Conservation (phyloP, 2,329 filamentous ascomycete genomes). For the Ilyonectria destructans region DNA sequence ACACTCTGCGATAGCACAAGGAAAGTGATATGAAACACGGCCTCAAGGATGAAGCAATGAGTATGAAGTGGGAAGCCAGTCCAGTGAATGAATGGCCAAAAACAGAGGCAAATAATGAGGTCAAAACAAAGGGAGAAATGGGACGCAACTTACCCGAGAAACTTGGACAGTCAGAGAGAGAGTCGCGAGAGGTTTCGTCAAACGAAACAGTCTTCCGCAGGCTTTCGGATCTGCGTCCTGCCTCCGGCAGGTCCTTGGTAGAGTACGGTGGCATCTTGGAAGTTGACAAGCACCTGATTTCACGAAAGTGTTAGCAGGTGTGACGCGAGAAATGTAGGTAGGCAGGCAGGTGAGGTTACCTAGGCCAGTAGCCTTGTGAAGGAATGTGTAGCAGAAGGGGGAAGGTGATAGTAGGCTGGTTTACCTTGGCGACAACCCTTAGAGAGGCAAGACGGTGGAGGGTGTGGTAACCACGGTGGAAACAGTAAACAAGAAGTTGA, state of each 20-base stretch:
- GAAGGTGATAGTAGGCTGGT: neutral
- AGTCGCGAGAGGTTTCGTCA: neutral
- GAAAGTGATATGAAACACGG: no score
- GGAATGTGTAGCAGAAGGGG: neutral
- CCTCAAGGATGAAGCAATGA: neutral
- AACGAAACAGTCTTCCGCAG: constrained; percentile 4
- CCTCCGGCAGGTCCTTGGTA: constrained; percentile 1
- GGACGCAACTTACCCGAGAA: neutral
- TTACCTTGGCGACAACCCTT: no score
- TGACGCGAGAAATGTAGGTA: neutral
- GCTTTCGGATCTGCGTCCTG: neutral
- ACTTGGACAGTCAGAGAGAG: neutral
- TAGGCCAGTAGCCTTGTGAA: no score
- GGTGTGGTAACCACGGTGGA: no score
- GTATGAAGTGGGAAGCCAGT: neutral
- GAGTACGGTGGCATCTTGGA: constrained; percentile 17
- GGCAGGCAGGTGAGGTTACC: no score
- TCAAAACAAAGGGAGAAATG: neutral
- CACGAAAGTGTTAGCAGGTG: neutral
- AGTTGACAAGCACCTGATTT: neutral
- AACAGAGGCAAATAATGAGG: neutral
- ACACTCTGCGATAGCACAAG: no score
- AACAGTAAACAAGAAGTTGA: neutral
- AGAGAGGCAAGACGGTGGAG: no score
- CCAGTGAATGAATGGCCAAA: no score